A percentile compares a stretch with the other conserved stretches of the same genome.
phyloP scores from a whole-genome alignment of 768 basidiomycete species.

The Crucibulum laeve region DNA sequence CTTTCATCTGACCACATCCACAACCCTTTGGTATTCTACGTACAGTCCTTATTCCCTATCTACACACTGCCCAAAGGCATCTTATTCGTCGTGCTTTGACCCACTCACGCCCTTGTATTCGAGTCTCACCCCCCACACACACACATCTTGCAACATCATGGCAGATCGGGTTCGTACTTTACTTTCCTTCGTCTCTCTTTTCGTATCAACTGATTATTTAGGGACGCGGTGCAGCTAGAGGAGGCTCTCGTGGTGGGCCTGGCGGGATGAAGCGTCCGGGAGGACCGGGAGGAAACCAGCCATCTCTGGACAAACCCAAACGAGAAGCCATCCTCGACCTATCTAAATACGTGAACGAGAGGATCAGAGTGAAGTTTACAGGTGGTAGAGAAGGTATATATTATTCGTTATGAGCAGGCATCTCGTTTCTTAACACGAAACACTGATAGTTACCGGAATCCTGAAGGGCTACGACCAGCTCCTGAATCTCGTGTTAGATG shows the following conservation, averaged over 20 bases:
- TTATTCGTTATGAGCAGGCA: background rate
- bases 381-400: slow-evolving; percentile 87
- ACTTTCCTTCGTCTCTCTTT: slow-evolving; percentile 14
- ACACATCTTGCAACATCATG: slow-evolving; percentile 27
- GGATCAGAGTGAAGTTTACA: slow-evolving; percentile 95
- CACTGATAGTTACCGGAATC: slow-evolving; percentile 71
- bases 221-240: slow-evolving; percentile 53
- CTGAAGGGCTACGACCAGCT: slow-evolving; percentile 97
- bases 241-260: slow-evolving; percentile 43
- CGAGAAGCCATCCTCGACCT: slow-evolving; percentile 95
- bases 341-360: slow-evolving; percentile 88
- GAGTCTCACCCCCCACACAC: background rate
- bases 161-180: slow-evolving; percentile 55
- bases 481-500: slow-evolving; percentile 94
- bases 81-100: background rate
- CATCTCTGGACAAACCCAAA: slow-evolving; percentile 71
- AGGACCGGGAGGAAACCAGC: slow-evolving; percentile 30
- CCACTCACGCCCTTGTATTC: background rate
- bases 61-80: background rate
- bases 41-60: no score
- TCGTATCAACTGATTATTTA: slow-evolving; percentile 36
- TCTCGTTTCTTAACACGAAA: background rate
- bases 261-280: slow-evolving; percentile 47
- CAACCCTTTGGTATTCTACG: no score
- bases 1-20: slow-evolving; percentile 10